Evolutionary conservation across 805 yeast species (phyloP), one percentile per base, ranked within the genome.

Genomic region (Vanderwaltozyma verrucispora): DNA sequence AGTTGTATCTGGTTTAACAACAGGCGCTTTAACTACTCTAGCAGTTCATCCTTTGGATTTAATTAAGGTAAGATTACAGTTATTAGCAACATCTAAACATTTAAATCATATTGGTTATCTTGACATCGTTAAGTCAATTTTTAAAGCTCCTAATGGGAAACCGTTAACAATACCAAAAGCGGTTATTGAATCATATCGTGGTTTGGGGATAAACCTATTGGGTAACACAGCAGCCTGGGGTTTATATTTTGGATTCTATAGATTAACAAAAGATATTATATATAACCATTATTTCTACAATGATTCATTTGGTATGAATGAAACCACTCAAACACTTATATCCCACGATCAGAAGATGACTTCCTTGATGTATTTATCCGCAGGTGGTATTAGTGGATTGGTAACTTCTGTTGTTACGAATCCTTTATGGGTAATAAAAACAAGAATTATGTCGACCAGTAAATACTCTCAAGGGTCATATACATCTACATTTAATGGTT

Each of bases 391-490:
- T 2, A 87, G 96, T 0, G 98, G 98, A 0, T 51, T 77, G 29
- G 50, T 77, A 5, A 85, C 96, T 0, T 72, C 94, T 1, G 38
- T 85, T 0, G 30, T 83, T 13, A 88, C 98, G 1, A 92, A 87
- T 53, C 98, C 98, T 1, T 72, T 89, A 10, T 89, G 98, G 98
- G 95, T 92, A 1, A 57, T 92, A 15, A 92, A 92, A 59, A 92
- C 98, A 0, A 68, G 97, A 43, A 80, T 89, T 46, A 68, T 88
- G 50, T 76, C 87, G 15, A 72, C 56, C 12, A 52, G 54, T 32
- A 35, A 41, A 18, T 28, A 29, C 11, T 40, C 50, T 13, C 40
- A 31, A 13, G 43, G 40, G 32, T 53, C 42, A 0, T 85, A 86
- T 51, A 57, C 58, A 9, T 74, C 85, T 0, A 59, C 78, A 6